These are phyloP conservation scores for Dendrobium officinale DNA, from an alignment of 106 monocot species.

Conservation along the genomic window DNA sequence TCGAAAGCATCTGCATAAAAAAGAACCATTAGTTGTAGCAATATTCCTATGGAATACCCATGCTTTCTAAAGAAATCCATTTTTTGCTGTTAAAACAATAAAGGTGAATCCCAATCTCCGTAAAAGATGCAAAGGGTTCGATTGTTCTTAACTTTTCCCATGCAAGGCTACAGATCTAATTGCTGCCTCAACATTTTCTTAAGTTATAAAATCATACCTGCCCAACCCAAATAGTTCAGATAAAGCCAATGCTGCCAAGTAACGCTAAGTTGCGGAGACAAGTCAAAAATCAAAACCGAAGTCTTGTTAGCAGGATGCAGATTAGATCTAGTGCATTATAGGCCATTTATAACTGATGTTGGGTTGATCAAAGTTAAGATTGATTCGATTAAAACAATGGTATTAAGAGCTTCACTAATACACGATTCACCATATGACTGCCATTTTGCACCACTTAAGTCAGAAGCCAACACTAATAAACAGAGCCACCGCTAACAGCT, in stretches of 20 bases:
- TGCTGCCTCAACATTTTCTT: background rate
- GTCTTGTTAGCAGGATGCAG: background rate
- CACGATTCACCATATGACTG: background rate
- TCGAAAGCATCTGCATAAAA: conserved; percentile 74
- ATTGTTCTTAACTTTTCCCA: background rate
- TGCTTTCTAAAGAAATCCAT: too few relatives aligned
- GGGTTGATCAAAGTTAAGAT: background rate
- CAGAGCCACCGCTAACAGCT: background rate
- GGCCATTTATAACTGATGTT: background rate
- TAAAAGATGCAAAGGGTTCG: background rate
- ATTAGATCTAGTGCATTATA: background rate
- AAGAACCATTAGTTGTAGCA: background rate
- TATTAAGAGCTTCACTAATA: background rate
- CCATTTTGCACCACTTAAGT: background rate
- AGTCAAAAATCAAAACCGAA: background rate
- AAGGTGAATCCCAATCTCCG: background rate
- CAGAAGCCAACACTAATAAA: background rate
- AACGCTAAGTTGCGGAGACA: background rate
- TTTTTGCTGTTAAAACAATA: background rate
- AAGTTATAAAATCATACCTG: background rate
- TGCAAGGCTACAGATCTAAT: background rate
- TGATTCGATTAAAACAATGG: too few relatives aligned
- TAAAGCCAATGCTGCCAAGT: background rate
- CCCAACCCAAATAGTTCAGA: background rate
- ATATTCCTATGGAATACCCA: background rate